Evolutionary conservation across 148 eudicot species (phyloP), one percentile per base, ranked within the genome.

Genomic region (Euryodendron excelsum): DNA sequence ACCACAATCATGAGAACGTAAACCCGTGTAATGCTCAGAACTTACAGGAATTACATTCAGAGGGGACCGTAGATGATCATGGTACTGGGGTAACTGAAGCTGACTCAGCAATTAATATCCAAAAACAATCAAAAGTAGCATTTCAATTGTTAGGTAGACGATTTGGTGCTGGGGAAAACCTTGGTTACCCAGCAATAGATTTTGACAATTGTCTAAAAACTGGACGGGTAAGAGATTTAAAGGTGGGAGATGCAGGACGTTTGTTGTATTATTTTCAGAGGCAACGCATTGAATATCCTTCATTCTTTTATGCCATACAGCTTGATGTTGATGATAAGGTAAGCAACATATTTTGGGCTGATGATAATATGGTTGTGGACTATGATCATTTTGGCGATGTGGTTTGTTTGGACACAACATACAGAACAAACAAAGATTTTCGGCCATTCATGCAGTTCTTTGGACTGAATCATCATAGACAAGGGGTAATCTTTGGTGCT

Each of bases 1-100:
- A 71, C 71, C 84, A 85, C 74, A 85, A 85, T 72, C 87, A 85
- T 45, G 64, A 73, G 3, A 34, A 75, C 60, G 36, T 79, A 23
- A 73, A 79, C 77, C 53, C 62, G 37, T 28, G 37, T 36, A 58
- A 66, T 73, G 66, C 73, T 37, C 41, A 27, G 44, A 74, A 80
- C 25, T 53, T 73, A 55, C 55, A n/a, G 3, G 65, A 64, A 39
- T 37, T 73, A 63, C 39, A 39, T 14, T 48, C 68, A 30, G 14
- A 3, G 30, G 65, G 50, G 20, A 39, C 28, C 28, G 52, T 9
- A 59, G 63, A 64, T 68, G n/a, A n/a, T n/a, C n/a, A n/a, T n/a
- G 62, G 18, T 68, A 6, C 65, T 59, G 59, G 31, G 3, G 76
- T 48, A 6, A 34, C 48, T 61, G 77, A 72, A 72, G 45, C 63